phyloP scores from a whole-genome alignment of 2,329 filamentous ascomycete species.

The Diaporthe vaccinii region DNA sequence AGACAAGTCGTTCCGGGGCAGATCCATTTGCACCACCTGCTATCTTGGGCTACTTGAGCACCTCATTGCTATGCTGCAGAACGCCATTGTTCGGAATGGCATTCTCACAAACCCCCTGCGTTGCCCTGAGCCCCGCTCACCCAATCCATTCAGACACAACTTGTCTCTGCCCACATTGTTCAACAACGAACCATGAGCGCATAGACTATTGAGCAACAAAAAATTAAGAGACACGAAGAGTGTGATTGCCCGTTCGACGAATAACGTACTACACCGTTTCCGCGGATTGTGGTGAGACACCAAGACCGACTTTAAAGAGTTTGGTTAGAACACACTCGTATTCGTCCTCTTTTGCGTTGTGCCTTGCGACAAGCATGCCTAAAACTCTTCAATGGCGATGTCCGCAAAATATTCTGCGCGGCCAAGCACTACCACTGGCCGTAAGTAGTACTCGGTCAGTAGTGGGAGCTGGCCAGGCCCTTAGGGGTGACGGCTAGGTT shows the following conservation, averaged over 20 bases:
- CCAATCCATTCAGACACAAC: constrained; percentile 11
- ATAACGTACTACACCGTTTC: background rate
- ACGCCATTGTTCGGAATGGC: background rate
- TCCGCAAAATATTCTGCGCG: background rate
- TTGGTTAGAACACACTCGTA: constrained; percentile 23
- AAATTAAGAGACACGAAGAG: background rate
- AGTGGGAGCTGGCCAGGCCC: background rate
- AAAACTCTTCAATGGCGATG: background rate
- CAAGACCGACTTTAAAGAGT: constrained; percentile 8
- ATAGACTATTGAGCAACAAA: background rate
- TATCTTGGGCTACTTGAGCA: background rate
- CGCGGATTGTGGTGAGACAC: constrained; percentile 15
- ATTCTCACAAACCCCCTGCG: constrained; percentile 2
- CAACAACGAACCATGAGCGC: background rate
- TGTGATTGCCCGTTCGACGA: background rate
- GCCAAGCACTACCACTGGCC: constrained; percentile 6
- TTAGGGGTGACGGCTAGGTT: background rate
- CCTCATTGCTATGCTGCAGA: background rate
- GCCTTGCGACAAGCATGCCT: background rate
- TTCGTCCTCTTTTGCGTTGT: background rate
- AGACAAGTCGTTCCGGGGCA: background rate
- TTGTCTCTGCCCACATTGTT: constrained; percentile 29
- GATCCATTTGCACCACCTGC: constrained; percentile 17
- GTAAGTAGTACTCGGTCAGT: background rate
- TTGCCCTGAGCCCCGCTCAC: background rate